Evolutionary conservation across 2,329 filamentous ascomycete species (phyloP), one percentile per base, ranked within the genome.

Genomic region (Tolypocladium ovalisporum): DNA sequence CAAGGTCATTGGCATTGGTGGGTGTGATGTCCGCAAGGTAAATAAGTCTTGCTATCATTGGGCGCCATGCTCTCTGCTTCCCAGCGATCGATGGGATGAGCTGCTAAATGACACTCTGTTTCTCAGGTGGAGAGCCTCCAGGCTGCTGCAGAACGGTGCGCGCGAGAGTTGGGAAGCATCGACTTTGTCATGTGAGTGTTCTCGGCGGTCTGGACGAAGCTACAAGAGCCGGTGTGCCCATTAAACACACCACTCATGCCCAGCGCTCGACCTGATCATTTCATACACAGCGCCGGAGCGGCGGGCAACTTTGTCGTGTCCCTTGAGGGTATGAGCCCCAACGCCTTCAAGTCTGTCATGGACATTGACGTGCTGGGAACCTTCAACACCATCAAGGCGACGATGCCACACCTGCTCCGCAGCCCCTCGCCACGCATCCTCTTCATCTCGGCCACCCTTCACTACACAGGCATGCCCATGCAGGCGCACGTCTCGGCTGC

Each of bases 351-450:
- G 72, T 80, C 89, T 0, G 94, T 99, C 62, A 93, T 97, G 66
- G 94, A 97, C 60, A 99, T 99, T 67, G 94, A 97, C 70, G 87
- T 96, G 3, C 73, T 97, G 39, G 94, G 94, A 36, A 95, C 89
- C 19, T 99, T 89, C 76, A 96, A 97, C 76, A 96, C 91, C 3
- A 80, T 96, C 67, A 97, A 97, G 75, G 91, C 93, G 4, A 94
- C 90, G 1, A 76, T 97, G 37, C 90, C 90, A 0, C 81, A 96
- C 66, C 82, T 99, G 3, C 73, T 90, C 15, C 79, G 84, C 64
- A 95, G 90, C n/a, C 86, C 88, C 1, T 63, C 65, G 52, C 91
- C 92, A 12, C 85, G 92, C 58, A 91, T 97, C 67, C 83, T 97
- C 66, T 96, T 92, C 71, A 82, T 97, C 60, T 94, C 88, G 51